A percentile compares a stretch with the other conserved stretches of the same genome.
phyloP scores from a whole-genome alignment of 768 basidiomycete species.

The Leccinum truebloodii region DNA sequence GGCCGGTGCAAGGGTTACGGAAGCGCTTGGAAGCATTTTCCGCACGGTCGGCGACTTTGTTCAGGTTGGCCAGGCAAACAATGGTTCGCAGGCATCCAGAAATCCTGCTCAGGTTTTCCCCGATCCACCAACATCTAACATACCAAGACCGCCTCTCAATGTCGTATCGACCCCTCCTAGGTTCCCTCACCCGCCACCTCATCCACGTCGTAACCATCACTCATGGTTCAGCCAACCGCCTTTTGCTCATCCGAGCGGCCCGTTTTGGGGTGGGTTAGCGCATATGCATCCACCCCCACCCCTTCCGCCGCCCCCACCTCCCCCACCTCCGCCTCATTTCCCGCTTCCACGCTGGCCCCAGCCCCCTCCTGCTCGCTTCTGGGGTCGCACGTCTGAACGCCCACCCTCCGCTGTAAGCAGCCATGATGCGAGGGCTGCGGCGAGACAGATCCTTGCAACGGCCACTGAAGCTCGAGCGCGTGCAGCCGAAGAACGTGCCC shows the following conservation, averaged over 20 bases:
- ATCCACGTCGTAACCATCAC: constrained; percentile 22
- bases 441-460: constrained; percentile 18
- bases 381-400: constrained; percentile 12
- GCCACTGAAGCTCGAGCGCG: constrained; percentile 19
- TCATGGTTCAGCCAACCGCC: constrained; percentile 27
- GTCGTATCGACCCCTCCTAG: constrained; percentile 15
- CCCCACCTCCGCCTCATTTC: constrained; percentile 8
- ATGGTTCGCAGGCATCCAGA: constrained; percentile 4
- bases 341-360: constrained; percentile 26
- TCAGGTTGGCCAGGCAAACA: constrained; percentile 19
- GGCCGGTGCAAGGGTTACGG: constrained; percentile 61
- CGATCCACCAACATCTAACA: constrained; percentile 1
- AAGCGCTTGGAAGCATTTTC: constrained; percentile 61
- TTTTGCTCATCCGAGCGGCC: constrained; percentile 5
- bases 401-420: background rate
- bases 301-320: constrained; percentile 24
- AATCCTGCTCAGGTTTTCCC: background rate
- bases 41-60: constrained; percentile 47
- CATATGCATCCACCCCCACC: constrained; percentile 17
- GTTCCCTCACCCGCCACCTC: constrained; percentile 20
- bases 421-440: constrained; percentile 13
- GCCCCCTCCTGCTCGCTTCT: constrained; percentile 25
- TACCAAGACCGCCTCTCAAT: constrained; percentile 11
- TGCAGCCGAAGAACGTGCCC: constrained; percentile 5
- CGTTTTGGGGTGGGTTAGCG: constrained; percentile 22